Base-by-base conservation (phyloP, 192 early-diverging fungal species). In the Coemansia sp. region DNA sequence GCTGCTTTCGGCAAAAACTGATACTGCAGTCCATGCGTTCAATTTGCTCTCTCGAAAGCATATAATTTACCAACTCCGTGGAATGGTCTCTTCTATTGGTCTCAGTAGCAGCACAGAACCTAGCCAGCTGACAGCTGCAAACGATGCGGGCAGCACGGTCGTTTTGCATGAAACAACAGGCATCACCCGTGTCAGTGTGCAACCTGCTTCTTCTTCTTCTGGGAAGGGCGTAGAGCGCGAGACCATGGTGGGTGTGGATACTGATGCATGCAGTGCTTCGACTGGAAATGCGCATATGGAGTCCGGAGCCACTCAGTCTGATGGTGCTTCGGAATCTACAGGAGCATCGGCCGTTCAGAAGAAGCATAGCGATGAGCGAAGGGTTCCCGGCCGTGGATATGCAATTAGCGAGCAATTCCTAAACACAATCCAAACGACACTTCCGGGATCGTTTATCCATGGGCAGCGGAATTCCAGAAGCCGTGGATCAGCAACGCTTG, bases 321-420 rank as follows among this genome's bases (percentile, higher is more conserved):
- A 40, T 15, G 2, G 10, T 40, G 39, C 9, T 15, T 13, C 7
- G 48, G 23, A 51, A 15, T 9, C 23, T 9, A 9, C 9, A 7
- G 48, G 9, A 26, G 7, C 23, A 51, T 51, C 23, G 28, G 29
- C n/a, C 13, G 20, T 9, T 28, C 49, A 4, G 23, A 52, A 29
- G 9, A 48, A 45, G 4, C 15, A 40, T 9, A 13, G 21, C 20
- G 15, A 28, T 25, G 46, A 63, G n/a, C 58, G 77, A 12, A 66
- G 37, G n/a, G 79, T 77, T 26, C 79, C 79, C 18, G 79, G 79
- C 1, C 79, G 79, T 13, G 79, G 79, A 12, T 72, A 64, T 28
- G 40, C 67, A 2, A 55, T 57, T 4, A 51, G 64, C 51, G 67
- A 72, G n/a, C 68, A 68, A 42, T 73, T 82, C 42, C 16, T 73